These are phyloP conservation scores for Flammula alnicola DNA, from an alignment of 1,284 basidiomycete species.

Conservation along the genomic window DNA sequence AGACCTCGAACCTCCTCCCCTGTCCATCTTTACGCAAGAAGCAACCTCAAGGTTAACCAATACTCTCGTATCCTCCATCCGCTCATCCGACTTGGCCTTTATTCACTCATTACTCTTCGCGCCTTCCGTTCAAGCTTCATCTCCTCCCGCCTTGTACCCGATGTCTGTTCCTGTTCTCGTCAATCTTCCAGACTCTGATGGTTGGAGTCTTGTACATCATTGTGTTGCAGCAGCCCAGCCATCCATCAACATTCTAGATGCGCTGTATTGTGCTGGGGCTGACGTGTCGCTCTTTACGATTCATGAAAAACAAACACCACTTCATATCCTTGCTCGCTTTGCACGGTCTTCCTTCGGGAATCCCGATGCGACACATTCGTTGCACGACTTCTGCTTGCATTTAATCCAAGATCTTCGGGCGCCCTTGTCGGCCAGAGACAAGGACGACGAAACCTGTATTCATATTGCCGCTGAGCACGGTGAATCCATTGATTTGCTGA, in stretches of 20 bases:
- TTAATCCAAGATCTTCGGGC: constrained; percentile 69
- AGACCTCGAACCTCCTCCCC: constrained; percentile 42
- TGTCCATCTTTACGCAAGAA: constrained; percentile 42
- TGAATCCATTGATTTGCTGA: constrained; percentile 64
- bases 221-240: constrained; percentile 60
- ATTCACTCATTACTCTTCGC: constrained; percentile 63
- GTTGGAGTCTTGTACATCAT: constrained; percentile 74
- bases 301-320: constrained; percentile 64
- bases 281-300: constrained; percentile 72
- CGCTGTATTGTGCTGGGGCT: constrained; percentile 73
- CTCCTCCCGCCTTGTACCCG: constrained; percentile 43
- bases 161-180: constrained; percentile 53
- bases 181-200: constrained; percentile 65
- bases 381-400: constrained; percentile 66
- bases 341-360: constrained; percentile 42
- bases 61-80: constrained; percentile 56
- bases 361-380: constrained; percentile 40
- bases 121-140: constrained; percentile 40
- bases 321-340: constrained; percentile 69
- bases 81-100: constrained; percentile 49
- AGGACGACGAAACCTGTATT: constrained; percentile 88
- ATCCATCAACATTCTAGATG: constrained; percentile 65
- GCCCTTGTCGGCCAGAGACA: constrained; percentile 71
- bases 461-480: constrained; percentile 94
- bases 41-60: constrained; percentile 46